Conservation (phyloP, 2,329 filamentous ascomycete genomes). For the Aspergillus aculeatus region DNA sequence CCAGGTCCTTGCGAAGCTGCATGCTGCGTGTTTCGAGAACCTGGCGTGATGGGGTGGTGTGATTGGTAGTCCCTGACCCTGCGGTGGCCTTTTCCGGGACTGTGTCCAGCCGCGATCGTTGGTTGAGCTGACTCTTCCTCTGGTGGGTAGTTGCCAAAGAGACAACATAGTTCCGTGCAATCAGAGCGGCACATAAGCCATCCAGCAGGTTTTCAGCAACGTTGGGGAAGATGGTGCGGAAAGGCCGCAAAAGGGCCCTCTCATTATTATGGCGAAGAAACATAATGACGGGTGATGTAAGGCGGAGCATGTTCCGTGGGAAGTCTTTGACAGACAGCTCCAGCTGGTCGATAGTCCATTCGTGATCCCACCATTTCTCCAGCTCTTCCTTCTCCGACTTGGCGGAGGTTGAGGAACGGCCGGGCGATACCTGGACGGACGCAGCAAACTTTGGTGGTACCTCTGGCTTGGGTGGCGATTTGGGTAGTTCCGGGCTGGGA, state of each 20-base stretch:
- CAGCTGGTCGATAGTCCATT: constrained; percentile 42
- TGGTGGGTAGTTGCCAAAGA: constrained; percentile 31
- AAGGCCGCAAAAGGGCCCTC: constrained; percentile 33
- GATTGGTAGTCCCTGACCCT: constrained; percentile 32
- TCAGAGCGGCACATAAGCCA: constrained; percentile 37
- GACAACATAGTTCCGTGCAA: constrained; percentile 39
- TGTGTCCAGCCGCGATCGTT: constrained; percentile 27
- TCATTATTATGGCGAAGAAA: constrained; percentile 40
- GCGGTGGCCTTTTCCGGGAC: constrained; percentile 35
- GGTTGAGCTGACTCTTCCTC: constrained; percentile 18
- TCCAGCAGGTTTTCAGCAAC: constrained; percentile 36
- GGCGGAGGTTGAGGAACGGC: constrained; percentile 23
- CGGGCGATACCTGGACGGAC: constrained; percentile 18
- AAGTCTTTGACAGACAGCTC: constrained; percentile 39
- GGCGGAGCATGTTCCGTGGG: constrained; percentile 34
- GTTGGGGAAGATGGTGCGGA: constrained; percentile 37
- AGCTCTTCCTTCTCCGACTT: constrained; percentile 29
- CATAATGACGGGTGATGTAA: constrained; percentile 42
- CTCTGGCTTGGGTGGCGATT: constrained; percentile 21
- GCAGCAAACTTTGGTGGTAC: constrained; percentile 17
- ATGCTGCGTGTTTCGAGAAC: constrained; percentile 30
- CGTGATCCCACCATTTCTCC: constrained; percentile 38
- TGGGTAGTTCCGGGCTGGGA: constrained; percentile 18
- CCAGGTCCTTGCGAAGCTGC: constrained; percentile 33
- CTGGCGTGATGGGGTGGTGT: constrained; percentile 24